Base-by-base conservation (phyloP, 2,329 filamentous ascomycete genomes). In the Fusarium brachygibbosum region DNA sequence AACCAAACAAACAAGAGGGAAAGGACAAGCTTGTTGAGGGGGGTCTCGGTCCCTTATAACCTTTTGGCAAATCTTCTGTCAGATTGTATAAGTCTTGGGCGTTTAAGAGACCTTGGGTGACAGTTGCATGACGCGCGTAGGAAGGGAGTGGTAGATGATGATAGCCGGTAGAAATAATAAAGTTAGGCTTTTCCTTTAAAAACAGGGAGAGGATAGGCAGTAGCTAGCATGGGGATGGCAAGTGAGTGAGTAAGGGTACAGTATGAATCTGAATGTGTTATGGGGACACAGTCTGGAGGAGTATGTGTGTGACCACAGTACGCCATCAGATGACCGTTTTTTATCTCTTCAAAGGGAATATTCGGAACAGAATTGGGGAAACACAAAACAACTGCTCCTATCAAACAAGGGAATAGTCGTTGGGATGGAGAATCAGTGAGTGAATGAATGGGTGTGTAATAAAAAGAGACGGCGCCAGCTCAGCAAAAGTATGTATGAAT, bases 261-360 rank as follows among this genome's bases (percentile, higher is more conserved):
- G 48, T 35, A 53, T 48, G 58, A 44, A 56, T 37, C 51, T 21
- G 34, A 25, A 28, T 49, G 44, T 28, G 35, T 35, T 49, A 66
- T 31, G 44, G 44, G 37, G 35, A 63, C 49, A 48, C 49, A 57
- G 41, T 42, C 55, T 38, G 48, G 42, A 38, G 38, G 45, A 68
- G 58, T 52, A 48, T 56, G 41, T 64, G 67, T 68, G 67, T 70
- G 67, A 70, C 66, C 41, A 52, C 42, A 51, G 53, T 41, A 35
- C 28, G 23, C 58, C 67, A 61, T 70, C 67, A 70, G 52, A 70
- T 70, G 67, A 70, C 63, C 46, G 40, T 63, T 67, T 56, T 62
- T 57, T 38, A 37, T 63, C 58, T 56, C 50, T 40, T 46, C 40
- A 63, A 68, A 58, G 52, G 58, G 49, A 68, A 63, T 37, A 59